These are phyloP conservation scores for Melocanna baccifera DNA, from an alignment of 176 grass and related monocot species.

Conservation along the genomic window DNA sequence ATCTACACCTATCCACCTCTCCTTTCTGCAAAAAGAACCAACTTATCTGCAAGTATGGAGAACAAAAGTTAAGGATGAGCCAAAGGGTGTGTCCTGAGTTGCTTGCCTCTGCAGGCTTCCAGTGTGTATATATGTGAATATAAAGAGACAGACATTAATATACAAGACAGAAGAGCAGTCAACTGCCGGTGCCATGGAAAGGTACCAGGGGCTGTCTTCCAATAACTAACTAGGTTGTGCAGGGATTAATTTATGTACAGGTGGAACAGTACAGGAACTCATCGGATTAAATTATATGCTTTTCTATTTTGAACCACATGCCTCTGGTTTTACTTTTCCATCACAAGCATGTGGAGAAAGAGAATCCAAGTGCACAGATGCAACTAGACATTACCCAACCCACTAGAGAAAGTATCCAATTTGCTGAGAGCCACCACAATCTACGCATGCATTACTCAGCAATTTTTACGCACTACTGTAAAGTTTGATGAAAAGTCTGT, in stretches of 20 bases:
- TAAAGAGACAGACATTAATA: slow-evolving; percentile 39
- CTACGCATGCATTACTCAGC: neutral
- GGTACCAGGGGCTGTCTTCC: slow-evolving; percentile 31
- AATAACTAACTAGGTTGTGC: slow-evolving; percentile 30
- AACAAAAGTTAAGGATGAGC: slow-evolving; percentile 13
- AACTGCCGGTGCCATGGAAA: slow-evolving; percentile 35
- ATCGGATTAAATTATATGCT: slow-evolving; percentile 25
- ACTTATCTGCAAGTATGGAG: slow-evolving; percentile 32
- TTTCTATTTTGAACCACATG: slow-evolving; percentile 30
- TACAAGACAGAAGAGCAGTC: slow-evolving; percentile 54
- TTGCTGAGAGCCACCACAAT: slow-evolving; percentile 15
- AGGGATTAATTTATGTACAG: slow-evolving; percentile 33
- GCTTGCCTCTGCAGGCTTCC: slow-evolving; percentile 7
- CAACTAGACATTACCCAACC: slow-evolving; percentile 7
- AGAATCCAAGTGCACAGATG: slow-evolving; percentile 3
- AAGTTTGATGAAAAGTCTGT: slow-evolving; percentile 2
- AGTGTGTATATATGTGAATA: slow-evolving; percentile 43
- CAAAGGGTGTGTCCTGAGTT: neutral
- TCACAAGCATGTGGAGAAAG: slow-evolving; percentile 17
- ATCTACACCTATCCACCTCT: slow-evolving; percentile 35
- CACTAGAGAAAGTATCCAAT: neutral
- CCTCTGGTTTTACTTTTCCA: slow-evolving; percentile 35
- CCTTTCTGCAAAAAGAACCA: neutral
- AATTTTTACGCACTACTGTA: neutral
- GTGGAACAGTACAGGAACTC: neutral